Percentiles rank a stretch among this genome's conserved stretches.
Evolutionary conservation across 331 rosid genomes (phyloP).

Genomic region (Quercus phellos): DNA sequence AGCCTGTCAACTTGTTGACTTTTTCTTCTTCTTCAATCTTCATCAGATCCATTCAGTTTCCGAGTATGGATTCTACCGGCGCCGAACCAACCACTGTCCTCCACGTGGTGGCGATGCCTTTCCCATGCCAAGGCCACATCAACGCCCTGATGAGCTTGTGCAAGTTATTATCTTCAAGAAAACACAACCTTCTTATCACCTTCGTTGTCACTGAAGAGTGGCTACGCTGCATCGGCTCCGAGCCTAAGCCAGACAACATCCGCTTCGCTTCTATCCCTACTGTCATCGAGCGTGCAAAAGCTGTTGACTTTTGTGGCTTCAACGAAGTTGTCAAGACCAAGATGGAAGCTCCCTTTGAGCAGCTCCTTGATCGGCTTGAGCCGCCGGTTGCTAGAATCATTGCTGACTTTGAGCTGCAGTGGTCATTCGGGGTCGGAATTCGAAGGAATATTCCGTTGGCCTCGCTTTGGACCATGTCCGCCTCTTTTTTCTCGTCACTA

Average conservation of each 20-base stretch:
- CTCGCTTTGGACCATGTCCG: conserved; percentile 50
- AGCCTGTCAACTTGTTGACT: conserved; percentile 2
- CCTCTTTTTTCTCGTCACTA: conserved; percentile 36
- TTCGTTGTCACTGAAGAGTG: conserved; percentile 24
- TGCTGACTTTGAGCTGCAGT: conserved; percentile 35
- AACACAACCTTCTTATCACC: neutral
- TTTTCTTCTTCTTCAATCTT: too few relatives aligned
- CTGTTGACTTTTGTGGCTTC: conserved; percentile 31
- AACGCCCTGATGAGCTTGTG: conserved; percentile 30
- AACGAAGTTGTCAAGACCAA: conserved; percentile 49
- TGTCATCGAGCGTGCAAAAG: conserved; percentile 21
- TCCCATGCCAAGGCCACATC: conserved; percentile 32
- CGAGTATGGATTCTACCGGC: neutral
- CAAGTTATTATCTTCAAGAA: neutral
- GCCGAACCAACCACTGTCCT: neutral
- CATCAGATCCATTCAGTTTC: too few relatives aligned
- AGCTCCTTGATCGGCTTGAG: conserved; percentile 30
- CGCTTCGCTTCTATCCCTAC: conserved; percentile 8
- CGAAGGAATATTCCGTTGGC: conserved; percentile 47
- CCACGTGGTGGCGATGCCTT: conserved; percentile 24
- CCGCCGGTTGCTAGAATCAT: conserved; percentile 28
- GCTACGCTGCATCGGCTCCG: neutral
- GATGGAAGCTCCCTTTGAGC: conserved; percentile 50
- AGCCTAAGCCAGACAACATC: neutral
- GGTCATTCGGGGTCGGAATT: conserved; percentile 37